Conservation (phyloP, 768 basidiomycete species). For the Cubamyces sp. region DNA sequence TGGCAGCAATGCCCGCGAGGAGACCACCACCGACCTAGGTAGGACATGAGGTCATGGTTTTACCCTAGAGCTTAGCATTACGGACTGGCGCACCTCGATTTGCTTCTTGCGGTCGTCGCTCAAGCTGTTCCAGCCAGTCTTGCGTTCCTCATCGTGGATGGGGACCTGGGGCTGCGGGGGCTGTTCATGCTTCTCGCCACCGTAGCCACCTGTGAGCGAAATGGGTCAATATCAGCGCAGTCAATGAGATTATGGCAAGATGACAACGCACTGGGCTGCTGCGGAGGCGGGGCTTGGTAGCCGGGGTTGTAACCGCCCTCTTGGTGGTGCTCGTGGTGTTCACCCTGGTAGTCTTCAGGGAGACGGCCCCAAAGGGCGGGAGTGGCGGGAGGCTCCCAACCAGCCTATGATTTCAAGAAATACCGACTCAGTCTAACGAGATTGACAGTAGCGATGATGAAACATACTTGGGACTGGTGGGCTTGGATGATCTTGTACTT, state of each 20-base stretch:
- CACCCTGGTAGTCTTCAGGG: constrained; percentile 32
- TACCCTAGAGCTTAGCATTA: too few species aligned
- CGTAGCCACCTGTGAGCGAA: constrained; percentile 12
- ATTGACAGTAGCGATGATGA: background rate
- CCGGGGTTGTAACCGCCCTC: constrained; percentile 24
- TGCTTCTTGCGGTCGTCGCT: constrained; percentile 60
- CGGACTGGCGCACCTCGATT: constrained; percentile 48
- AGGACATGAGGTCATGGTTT: background rate
- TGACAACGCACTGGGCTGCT: constrained; percentile 10
- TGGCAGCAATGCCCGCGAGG: constrained; percentile 52
- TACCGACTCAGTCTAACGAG: background rate
- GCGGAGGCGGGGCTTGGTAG: constrained; percentile 13
- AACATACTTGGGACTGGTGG: constrained; percentile 64
- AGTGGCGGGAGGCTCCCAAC: constrained; percentile 66
- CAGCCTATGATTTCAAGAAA: constrained; percentile 43
- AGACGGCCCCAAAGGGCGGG: constrained; percentile 73
- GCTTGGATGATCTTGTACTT: constrained; percentile 74
- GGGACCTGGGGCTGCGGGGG: constrained; percentile 37
- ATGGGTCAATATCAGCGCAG: background rate
- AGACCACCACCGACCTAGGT: constrained; percentile 67
- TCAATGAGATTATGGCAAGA: background rate
- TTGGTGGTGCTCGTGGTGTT: constrained; percentile 26
- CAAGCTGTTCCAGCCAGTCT: constrained; percentile 61
- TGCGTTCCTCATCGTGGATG: constrained; percentile 48
- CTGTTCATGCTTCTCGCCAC: constrained; percentile 25